Base-by-base conservation (phyloP, 371 early-diverging fungal genomes). In the Circinella minor region DNA sequence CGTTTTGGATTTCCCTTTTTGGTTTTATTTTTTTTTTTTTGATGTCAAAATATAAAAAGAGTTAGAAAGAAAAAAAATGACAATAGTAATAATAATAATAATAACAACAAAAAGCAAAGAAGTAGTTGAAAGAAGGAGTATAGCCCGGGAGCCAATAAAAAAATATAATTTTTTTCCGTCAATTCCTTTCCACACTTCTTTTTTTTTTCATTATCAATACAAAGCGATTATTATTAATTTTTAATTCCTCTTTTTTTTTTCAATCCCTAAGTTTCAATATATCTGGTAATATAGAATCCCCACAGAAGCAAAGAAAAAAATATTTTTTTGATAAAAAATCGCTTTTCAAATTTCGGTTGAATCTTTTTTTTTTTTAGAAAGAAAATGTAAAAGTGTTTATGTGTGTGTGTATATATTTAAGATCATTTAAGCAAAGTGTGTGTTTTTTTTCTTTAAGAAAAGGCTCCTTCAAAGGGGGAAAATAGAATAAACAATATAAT, bases 1-100 rank as follows among this genome's bases (percentile, higher is more conserved):
- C 78, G 79, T 54, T 72, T 60, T 5, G 70, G 66, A 57, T 88
- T 82, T 27, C 88, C 88, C 88, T 88, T 75, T 13, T 60, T 55
- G 20, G 20, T 39, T 14, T 51, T 51, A n/a, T 51, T 51, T 14
- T 51, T 37, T 63, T 54, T 43, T 37, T 48, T 11, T 27, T 43
- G 55, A 49, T 4, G 46, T 20, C 34, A 46, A 65, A 61, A 11
- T 51, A 9, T 13, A 55, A 63, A 65, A 60, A 71, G 59, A 54
- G 66, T 68, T 66, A 20, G 48, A 57, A 36, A 36, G 55, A 63
- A 54, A 55, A 74, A 49, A 74, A 64, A n/a, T n/a, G n/a, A n/a
- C n/a, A n/a, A 65, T 6, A 3, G 3, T 13, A 55, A 18, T 39
- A 20, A 61, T 61, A 55, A 71, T 63, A 46, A 67, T 68, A 63